Percentiles rank a stretch among this genome's conserved stretches.
Conservation (phyloP, 2,329 filamentous ascomycete species). For the Nothopassalora personata region DNA sequence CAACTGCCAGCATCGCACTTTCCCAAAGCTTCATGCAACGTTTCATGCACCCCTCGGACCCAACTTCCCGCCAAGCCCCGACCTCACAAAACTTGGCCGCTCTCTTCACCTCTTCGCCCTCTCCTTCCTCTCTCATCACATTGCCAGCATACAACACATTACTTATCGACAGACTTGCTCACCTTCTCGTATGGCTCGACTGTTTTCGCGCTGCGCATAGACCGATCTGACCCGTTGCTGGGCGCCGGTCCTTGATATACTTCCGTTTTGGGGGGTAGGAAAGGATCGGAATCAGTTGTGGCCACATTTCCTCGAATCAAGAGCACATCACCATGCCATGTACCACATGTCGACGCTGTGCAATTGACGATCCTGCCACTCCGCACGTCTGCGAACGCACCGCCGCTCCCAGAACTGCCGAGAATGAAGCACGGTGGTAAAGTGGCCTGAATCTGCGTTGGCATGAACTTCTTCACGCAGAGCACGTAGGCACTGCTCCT, state of each 20-base stretch:
- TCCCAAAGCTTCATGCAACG: not conserved
- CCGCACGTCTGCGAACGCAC: not conserved
- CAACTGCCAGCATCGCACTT: not conserved
- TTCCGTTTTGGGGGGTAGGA: slow-evolving; percentile 61
- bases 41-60: not conserved
- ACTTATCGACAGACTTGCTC: slow-evolving; percentile 55
- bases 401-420: not conserved
- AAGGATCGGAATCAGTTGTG: slow-evolving; percentile 68
- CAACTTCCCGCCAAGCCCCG: not conserved
- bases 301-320: slow-evolving; percentile 46
- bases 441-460: not conserved
- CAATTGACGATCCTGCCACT: not conserved
- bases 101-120: slow-evolving; percentile 34
- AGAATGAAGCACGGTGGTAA: not conserved
- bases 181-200: slow-evolving; percentile 44
- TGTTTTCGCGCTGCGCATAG: slow-evolving; percentile 68
- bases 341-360: not conserved
- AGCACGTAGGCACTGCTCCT: not conserved
- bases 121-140: slow-evolving; percentile 35
- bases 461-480: not conserved
- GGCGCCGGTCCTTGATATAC: slow-evolving; percentile 66
- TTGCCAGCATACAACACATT: slow-evolving; percentile 56
- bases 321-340: not conserved
- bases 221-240: slow-evolving; percentile 61
- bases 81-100: slow-evolving; percentile 6